Base-by-base conservation (phyloP, 1,139 yeast species). In the Yamadazyma triangularis region DNA sequence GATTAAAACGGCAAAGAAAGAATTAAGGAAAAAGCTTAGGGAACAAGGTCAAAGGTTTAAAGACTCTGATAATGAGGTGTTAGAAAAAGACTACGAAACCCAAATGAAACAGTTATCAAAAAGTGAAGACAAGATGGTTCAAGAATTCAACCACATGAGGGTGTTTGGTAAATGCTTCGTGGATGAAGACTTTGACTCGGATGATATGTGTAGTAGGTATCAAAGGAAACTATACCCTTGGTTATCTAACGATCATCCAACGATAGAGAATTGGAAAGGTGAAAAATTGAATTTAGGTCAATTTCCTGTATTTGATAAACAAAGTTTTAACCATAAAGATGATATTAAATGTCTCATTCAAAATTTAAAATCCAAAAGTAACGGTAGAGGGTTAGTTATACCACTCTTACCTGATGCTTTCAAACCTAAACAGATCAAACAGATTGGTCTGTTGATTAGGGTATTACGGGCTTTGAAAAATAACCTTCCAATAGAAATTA, bases 341-440 rank as follows among this genome's bases (percentile, higher is more conserved):
- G 14, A 24, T 21, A 11, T n/a, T 3, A n/a, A 18, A 3, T 51
- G 59, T 27, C 36, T 47, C 18, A 23, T 51, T 8, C 33, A 37
- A 9, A 24, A 40, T n/a, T 35, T 53, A 26, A 29, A 30, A 15
- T 13, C 21, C 0, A 38, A 33, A 20, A 48, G 54, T 24, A 42
- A 42, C 21, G 68, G 67, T 0, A 45, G 40, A 24, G 70, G 70
- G 0, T 58, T 64, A 7, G 65, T 63, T 3, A 55, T 64, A 4
- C 64, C 68, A 0, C 26, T 62, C 2, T 31, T 48, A 8, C 53
- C 53, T 1, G 12, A 15, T 2, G 20, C 30, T 3, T 29, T 29
- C 8, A 33, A 34, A 19, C 26, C 38, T 3, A 29, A 32, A 14
- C 57, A 49, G 30, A 18, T 57, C 4, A 40, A 45, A 4, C 41